Evolutionary conservation across 2,329 filamentous ascomycete species (phyloP).

Genomic region (Pseudogymnoascus sp.): DNA sequence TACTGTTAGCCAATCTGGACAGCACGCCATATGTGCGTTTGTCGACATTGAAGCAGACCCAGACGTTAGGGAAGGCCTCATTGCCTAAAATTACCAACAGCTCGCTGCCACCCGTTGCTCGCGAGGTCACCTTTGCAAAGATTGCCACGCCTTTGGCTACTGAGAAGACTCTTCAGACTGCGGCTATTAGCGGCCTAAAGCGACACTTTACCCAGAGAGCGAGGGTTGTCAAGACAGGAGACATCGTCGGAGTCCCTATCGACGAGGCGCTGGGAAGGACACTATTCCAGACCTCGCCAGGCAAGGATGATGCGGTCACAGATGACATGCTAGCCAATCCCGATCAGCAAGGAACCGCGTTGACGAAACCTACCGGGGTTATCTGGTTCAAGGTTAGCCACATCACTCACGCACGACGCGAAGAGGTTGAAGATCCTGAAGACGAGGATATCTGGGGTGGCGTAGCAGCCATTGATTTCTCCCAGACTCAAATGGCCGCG

Average conservation of each 20-base stretch:
- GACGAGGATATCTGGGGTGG: conserved; percentile 74
- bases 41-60: conserved; percentile 55
- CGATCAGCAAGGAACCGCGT: conserved; percentile 43
- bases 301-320: conserved; percentile 55
- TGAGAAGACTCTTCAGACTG: conserved; percentile 76
- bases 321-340: conserved; percentile 55
- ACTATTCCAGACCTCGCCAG: conserved; percentile 62
- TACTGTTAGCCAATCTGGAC: conserved; percentile 80
- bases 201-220: conserved; percentile 78
- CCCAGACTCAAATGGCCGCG: conserved; percentile 82
- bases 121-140: conserved; percentile 80
- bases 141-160: conserved; percentile 83
- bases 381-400: conserved; percentile 92
- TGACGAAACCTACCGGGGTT: conserved; percentile 44
- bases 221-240: conserved; percentile 76
- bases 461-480: conserved; percentile 76
- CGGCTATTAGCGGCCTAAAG: conserved; percentile 79
- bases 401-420: conserved; percentile 51
- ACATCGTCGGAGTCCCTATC: conserved; percentile 81
- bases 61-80: conserved; percentile 41
- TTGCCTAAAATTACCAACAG: conserved; percentile 50
- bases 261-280: conserved; percentile 78
- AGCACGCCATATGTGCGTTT: conserved; percentile 72
- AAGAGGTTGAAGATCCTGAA: conserved; percentile 45
- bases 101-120: conserved; percentile 51